Conservation (phyloP, 768 basidiomycete species). For the Podaxis rugospora region DNA sequence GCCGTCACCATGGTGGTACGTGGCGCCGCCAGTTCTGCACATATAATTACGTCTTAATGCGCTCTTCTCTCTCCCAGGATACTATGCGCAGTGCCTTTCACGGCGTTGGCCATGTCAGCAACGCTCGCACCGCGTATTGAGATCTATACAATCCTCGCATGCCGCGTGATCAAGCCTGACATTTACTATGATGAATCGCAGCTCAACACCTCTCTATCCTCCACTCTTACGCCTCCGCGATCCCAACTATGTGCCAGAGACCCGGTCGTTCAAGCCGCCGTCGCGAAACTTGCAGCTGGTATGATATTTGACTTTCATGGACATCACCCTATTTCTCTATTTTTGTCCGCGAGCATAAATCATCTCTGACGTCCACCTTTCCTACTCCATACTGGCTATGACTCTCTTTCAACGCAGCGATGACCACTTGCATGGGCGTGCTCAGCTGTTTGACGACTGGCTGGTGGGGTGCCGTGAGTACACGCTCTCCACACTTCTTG, state of each 20-base stretch:
- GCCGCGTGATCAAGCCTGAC: constrained; percentile 61
- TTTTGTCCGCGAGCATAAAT: not conserved
- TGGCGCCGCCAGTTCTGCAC: constrained; percentile 3
- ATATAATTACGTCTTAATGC: not conserved
- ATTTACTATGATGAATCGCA: constrained; percentile 25
- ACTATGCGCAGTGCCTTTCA: constrained; percentile 46
- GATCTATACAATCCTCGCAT: constrained; percentile 70
- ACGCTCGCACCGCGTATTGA: constrained; percentile 70
- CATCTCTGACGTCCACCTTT: constrained; percentile 6
- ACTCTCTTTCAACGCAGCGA: constrained; percentile 35
- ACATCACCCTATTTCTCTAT: not conserved
- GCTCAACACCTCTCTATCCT: not conserved
- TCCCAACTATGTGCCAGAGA: constrained; percentile 50
- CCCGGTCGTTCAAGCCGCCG: constrained; percentile 69
- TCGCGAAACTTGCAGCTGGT: constrained; percentile 64
- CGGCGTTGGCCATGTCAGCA: constrained; percentile 49
- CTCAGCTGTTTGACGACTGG: constrained; percentile 75
- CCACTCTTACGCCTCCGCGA: not conserved
- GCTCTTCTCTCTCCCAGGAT: constrained; percentile 43
- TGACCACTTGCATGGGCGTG: constrained; percentile 63
- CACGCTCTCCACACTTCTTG: not conserved
- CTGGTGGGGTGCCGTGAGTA: constrained; percentile 80
- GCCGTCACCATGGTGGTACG: constrained; percentile 72
- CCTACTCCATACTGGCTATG: not conserved
- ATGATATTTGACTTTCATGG: constrained; percentile 18